These are phyloP conservation scores for Acarospora socialis DNA, from an alignment of 2,329 filamentous ascomycete genomes.

Conservation along the genomic window DNA sequence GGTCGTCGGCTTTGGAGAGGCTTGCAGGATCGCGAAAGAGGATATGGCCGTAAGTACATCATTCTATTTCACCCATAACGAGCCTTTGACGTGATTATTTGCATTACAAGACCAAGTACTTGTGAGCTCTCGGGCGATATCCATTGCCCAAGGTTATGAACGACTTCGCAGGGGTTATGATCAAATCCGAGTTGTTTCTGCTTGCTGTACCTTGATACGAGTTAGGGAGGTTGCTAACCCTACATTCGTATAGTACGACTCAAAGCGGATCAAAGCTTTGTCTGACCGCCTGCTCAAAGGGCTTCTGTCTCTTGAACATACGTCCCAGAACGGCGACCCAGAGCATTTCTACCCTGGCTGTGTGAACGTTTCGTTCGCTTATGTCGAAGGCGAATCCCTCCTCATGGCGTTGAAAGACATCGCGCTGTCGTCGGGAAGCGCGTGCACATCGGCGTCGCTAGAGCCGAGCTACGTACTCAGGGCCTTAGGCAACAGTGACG, in stretches of 20 bases:
- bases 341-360: constrained; percentile 84
- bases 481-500: constrained; percentile 88
- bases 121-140: constrained; percentile 52
- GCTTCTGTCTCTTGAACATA: constrained; percentile 81
- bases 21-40: constrained; percentile 77
- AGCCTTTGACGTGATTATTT: constrained; percentile 53
- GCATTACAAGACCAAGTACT: constrained; percentile 77
- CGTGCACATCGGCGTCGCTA: constrained; percentile 90
- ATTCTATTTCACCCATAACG: constrained; percentile 13
- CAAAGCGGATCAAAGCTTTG: constrained; percentile 65
- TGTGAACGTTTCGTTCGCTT: constrained; percentile 96
- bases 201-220: constrained; percentile 8
- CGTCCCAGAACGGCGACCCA: constrained; percentile 74
- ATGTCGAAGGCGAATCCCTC: constrained; percentile 93
- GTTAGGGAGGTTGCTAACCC: constrained; percentile 18
- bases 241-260: constrained; percentile 57
- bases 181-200: constrained; percentile 18
- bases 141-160: constrained; percentile 39
- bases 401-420: constrained; percentile 98
- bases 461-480: constrained; percentile 94
- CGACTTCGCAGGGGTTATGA: constrained; percentile 56
- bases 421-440: constrained; percentile 87
- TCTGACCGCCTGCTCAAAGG: constrained; percentile 74
- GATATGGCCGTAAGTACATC: constrained; percentile 67
- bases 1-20: constrained; percentile 87